Evolutionary conservation across 2,329 filamentous ascomycete genomes (phyloP), one percentile per base, ranked within the genome.

Genomic region (Botryotinia globosa): DNA sequence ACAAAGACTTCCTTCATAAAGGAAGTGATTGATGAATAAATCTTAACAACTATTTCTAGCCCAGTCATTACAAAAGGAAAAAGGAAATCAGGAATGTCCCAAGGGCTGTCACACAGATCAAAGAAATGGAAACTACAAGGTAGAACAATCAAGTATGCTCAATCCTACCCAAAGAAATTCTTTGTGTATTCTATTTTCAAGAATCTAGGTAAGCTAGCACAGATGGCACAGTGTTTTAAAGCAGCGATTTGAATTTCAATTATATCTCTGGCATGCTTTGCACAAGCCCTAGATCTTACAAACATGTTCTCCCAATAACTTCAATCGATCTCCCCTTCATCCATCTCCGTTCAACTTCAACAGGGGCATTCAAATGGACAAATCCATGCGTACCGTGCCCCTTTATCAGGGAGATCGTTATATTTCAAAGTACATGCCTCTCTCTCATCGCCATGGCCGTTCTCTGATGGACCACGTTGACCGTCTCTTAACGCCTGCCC

Each of bases 361-460:
- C 64, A 67, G 9, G 6, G 9, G 10, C 64, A 67, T 18, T 67
- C 6, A 8, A 67, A 67, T 39, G 64, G 64, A 42, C 64, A 67
- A 56, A 67, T 67, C 64, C 48, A 56, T n/a, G 34, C 64, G 34
- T 67, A 67, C 34, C 9, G 20, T 29, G 34, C 64, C 18, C 44
- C 63, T 0, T 18, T n/a, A 29, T 56, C 48, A 1, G 64, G 48
- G 39, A 67, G 45, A 67, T 67, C 25, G 10, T 56, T 29, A 1
- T 54, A 39, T 6, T 67, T 67, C 64, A 67, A 54, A 22, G 64
- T 67, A 29, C 64, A 67, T 8, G 34, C 25, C 18, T 29, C 9
- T 20, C 25, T 42, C 5, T 25, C 9, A 34, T 22, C 9, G n/a
- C 5, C 10, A 1, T 12, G 32, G 18, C 3, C 29, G 25, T 67